A percentile compares a stretch with the other conserved stretches of the same genome.
Conservation (phyloP, 1,284 basidiomycete genomes). For the Cystobasidium sp. region DNA sequence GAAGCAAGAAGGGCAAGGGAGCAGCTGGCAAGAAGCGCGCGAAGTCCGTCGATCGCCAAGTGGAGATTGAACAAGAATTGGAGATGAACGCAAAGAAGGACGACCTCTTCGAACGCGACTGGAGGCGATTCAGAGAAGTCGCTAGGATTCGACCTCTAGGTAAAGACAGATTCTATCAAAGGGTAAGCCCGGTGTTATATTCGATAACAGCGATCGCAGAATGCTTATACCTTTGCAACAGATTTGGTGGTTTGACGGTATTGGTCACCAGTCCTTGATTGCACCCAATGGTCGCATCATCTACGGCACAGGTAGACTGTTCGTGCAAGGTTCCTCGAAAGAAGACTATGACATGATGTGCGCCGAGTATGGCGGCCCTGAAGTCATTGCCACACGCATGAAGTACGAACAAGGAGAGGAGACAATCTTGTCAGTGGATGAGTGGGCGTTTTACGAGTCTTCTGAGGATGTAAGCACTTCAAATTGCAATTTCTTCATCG, state of each 20-base stretch:
- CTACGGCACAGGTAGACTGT: conserved; percentile 86
- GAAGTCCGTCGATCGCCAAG: conserved; percentile 47
- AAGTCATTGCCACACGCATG: conserved; percentile 52
- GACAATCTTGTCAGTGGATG: conserved; percentile 70
- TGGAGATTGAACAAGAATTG: conserved; percentile 69
- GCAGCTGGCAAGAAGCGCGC: conserved; percentile 12
- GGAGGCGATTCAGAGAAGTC: conserved; percentile 79
- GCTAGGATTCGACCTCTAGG: conserved; percentile 86
- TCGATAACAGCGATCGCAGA: background rate
- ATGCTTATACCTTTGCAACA: background rate
- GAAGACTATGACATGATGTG: conserved; percentile 69
- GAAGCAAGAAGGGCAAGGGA: conserved; percentile 12
- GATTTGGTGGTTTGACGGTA: conserved; percentile 98
- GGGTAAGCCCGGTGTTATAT: conserved; percentile 53
- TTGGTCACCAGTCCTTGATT: conserved; percentile 71
- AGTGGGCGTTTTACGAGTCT: conserved; percentile 89
- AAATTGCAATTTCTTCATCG: background rate
- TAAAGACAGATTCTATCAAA: conserved; percentile 88
- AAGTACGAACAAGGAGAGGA: conserved; percentile 75
- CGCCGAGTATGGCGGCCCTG: conserved; percentile 62
- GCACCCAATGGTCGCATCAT: conserved; percentile 62
- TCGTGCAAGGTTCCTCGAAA: conserved; percentile 67
- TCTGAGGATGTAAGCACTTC: conserved; percentile 71
- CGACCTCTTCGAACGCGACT: conserved; percentile 88
- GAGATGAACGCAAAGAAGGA: conserved; percentile 76